Conservation (phyloP, 2,329 filamentous ascomycete genomes). For the Metarhizium robertsii region DNA sequence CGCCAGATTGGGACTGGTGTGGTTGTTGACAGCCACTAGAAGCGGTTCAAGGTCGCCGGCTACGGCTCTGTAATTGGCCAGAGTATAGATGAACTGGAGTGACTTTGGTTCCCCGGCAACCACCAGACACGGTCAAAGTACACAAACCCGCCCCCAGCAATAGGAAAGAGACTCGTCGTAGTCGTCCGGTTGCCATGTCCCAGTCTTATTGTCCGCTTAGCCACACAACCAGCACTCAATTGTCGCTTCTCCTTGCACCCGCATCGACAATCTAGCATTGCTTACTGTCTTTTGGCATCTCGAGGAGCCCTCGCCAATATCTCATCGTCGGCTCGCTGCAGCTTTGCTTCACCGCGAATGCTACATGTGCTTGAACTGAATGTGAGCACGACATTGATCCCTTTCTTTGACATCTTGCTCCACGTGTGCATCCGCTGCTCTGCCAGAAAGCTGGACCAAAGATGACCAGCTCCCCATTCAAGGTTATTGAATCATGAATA, state of each 20-base stretch:
- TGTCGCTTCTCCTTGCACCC: conserved; percentile 8
- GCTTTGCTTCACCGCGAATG: conserved; percentile 17
- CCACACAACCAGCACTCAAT: neutral
- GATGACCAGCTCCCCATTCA: neutral
- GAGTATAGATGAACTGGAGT: neutral
- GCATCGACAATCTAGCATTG: conserved; percentile 16
- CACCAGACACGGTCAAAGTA: conserved; percentile 16
- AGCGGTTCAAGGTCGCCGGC: neutral
- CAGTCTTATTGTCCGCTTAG: neutral
- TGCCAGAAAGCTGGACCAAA: neutral
- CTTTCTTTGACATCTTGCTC: neutral
- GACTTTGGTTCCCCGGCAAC: conserved; percentile 18
- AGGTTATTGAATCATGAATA: neutral
- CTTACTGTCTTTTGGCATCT: conserved; percentile 13
- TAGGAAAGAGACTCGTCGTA: conserved; percentile 7
- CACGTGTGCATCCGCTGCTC: neutral
- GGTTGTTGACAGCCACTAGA: neutral
- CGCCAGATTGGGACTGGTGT: neutral
- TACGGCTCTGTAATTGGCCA: neutral
- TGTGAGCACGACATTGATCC: conserved; percentile 8
- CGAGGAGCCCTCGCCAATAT: neutral
- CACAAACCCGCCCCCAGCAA: conserved; percentile 18
- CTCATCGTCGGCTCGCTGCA: neutral
- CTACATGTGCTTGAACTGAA: conserved; percentile 16
- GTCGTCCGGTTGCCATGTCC: conserved; percentile 8